phyloP scores from a whole-genome alignment of 495 filamentous ascomycete genomes.

The Xylaria grammica region DNA sequence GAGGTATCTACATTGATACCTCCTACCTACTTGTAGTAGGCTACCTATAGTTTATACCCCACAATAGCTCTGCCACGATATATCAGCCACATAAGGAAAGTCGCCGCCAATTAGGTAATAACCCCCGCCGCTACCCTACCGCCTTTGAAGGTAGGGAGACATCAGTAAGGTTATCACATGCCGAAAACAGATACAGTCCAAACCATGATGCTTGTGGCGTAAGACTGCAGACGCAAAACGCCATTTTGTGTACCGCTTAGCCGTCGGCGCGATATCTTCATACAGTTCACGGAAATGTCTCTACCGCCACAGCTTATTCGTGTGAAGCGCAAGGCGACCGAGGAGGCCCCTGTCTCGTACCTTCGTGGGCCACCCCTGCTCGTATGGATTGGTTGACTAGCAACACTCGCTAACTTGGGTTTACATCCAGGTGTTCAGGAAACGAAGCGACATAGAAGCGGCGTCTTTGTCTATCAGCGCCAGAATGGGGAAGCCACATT shows the following conservation, averaged over 20 bases:
- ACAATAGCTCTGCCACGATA: conserved; percentile 15
- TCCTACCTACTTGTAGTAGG: too few species aligned
- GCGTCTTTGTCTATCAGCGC: conserved; percentile 50
- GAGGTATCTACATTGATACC: too few species aligned
- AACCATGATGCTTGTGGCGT: background rate
- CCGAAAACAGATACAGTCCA: background rate
- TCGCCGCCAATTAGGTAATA: background rate
- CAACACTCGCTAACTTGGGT: conserved; percentile 26
- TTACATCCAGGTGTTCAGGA: conserved; percentile 32
- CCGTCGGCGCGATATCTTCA: background rate
- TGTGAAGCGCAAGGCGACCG: conserved; percentile 60
- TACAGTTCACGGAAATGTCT: conserved; percentile 42
- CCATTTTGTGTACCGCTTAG: background rate
- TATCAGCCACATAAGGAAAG: background rate
- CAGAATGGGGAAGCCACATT: conserved; percentile 31
- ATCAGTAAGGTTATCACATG: background rate
- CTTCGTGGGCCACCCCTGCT: conserved; percentile 49
- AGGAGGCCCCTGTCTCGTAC: conserved; percentile 57
- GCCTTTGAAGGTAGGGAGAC: background rate
- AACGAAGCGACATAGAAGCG: conserved; percentile 49
- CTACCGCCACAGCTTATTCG: conserved; percentile 57
- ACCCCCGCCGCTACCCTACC: too few species aligned
- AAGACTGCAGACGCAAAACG: background rate
- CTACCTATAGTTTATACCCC: background rate
- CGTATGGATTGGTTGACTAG: conserved; percentile 2